These are phyloP conservation scores for Letharia lupina DNA, from an alignment of 495 filamentous ascomycete genomes.

Conservation along the genomic window DNA sequence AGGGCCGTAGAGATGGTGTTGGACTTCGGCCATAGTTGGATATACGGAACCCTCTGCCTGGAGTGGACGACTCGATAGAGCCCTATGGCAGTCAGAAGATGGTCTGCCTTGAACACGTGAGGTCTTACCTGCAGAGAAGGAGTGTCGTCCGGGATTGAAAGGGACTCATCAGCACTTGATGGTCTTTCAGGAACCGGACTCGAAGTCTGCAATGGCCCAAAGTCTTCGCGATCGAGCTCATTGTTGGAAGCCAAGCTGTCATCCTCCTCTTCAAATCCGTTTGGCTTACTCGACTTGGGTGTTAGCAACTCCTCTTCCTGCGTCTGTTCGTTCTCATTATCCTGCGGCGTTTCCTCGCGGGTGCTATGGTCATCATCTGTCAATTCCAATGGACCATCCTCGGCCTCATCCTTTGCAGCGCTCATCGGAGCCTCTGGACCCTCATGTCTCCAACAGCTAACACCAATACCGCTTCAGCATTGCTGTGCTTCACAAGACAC, in stretches of 20 bases:
- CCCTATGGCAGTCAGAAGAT: constrained; percentile 46
- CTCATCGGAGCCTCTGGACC: constrained; percentile 27
- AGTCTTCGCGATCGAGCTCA: constrained; percentile 2
- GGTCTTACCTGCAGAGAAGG: constrained; percentile 74
- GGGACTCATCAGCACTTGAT: constrained; percentile 40
- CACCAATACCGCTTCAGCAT: constrained; percentile 20
- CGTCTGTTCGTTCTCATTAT: constrained; percentile 3
- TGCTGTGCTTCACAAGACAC: neutral
- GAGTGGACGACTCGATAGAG: constrained; percentile 64
- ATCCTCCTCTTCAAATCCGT: constrained; percentile 16
- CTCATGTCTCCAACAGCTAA: constrained; percentile 24
- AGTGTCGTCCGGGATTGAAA: constrained; percentile 79
- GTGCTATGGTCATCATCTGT: constrained; percentile 23
- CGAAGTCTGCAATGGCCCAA: constrained; percentile 10
- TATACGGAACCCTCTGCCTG: constrained; percentile 52
- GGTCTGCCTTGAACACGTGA: constrained; percentile 1
- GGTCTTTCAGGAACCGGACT: constrained; percentile 18
- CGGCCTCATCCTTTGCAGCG: constrained; percentile 28
- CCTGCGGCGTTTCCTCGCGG: neutral
- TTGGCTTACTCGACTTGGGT: neutral
- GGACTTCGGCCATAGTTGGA: constrained; percentile 46
- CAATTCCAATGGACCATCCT: constrained; percentile 22
- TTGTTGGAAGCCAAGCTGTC: constrained; percentile 8
- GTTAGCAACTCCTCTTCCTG: constrained; percentile 3
- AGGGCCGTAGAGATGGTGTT: constrained; percentile 79